Base-by-base conservation (phyloP, 345 rosid genomes). In the Salix udensis region DNA sequence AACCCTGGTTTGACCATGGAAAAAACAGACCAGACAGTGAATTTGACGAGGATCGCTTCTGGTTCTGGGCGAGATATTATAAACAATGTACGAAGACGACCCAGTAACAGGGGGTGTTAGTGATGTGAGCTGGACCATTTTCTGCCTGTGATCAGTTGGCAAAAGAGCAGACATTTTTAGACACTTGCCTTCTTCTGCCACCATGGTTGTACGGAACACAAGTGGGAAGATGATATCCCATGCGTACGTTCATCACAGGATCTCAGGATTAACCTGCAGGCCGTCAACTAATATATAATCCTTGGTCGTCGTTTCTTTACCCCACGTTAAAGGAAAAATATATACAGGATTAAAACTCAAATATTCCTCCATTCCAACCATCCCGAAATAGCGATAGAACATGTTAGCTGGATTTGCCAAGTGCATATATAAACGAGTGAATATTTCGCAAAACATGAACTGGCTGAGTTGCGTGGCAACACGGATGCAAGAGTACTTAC, bases 41-140 rank as follows among this genome's bases (percentile, higher is more conserved):
- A 11, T 4, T 58, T 58, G 15, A 58, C 4, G 28, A 58, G 15
- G 64, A 58, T 58, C 64, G n/a, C 13, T 58, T 46, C 19, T 50
- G 64, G 12, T 58, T 46, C 10, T 50, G 44, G 12, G 42, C 18
- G 62, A 55, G 26, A 21, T 53, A 7, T 21, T 53, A 55, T 23
- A n/a, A 58, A 21, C 28, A 65, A 28, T 31, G 13, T 1, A 46
- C 1, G 68, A 9, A 2, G 53, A 37, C 34, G 69, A 39, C 73
- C 55, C 73, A 0, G 7, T 36, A 24, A 53, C 36, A 14, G 71
- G 77, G 80, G 76, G 77, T 68, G 46, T 19, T n/a, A 26, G 66
- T 62, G 78, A 74, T 53, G 72, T 79, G 80, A 86, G 82, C 80
- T 82, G 85, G 86, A 66, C 65, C 66, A 77, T 66, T 34, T 76